Evolutionary conservation across 2,329 filamentous ascomycete genomes (phyloP), one percentile per base, ranked within the genome.

Genomic region (Pseudopyricularia javanii): DNA sequence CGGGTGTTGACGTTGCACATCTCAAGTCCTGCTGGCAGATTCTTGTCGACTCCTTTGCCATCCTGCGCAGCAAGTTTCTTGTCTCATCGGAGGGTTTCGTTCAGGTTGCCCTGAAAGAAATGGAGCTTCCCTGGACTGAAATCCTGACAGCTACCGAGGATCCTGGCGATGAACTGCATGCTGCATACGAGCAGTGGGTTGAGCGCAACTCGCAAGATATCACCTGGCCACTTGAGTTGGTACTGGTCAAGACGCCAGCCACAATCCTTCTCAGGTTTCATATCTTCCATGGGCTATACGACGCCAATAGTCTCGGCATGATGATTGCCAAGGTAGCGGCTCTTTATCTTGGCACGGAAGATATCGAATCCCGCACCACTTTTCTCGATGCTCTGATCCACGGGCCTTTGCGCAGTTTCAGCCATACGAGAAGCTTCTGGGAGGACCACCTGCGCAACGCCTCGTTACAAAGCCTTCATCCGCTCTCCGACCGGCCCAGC

Each of bases 201-300:
- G 55, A 61, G 1, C 62, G 62, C 1, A 86, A 87, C 55, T 60
- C 63, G 4, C 62, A 67, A 1, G 66, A 77, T 4, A 56, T 85
- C 1, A 59, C 60, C 2, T 66, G 64, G 7, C 83, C 83, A 0
- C 63, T 85, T 4, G 71, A 81, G 52, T 56, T 82, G 2, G 61
- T 76, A 1, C 53, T 75, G 0, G 55, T 79, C 2, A 54, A 58
- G 1, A 49, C 61, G 5, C 7, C 17, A 4, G 51, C 54, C 0
- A 59, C 58, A 1, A 59, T 60, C 7, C 56, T 73, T 0, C 66
- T 95, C 32, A 67, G 74, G 2, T 60, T 95, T 2, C 77, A 85
- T 47, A 82, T 94, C 1, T 95, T 95, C 66, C 91, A 96, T 63
- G 89, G 79, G 0, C 66, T 95, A 0, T 96, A 96, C 59, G 91